phyloP scores from a whole-genome alignment of 257 asterid species.

The Nicotiana benthamiana region DNA sequence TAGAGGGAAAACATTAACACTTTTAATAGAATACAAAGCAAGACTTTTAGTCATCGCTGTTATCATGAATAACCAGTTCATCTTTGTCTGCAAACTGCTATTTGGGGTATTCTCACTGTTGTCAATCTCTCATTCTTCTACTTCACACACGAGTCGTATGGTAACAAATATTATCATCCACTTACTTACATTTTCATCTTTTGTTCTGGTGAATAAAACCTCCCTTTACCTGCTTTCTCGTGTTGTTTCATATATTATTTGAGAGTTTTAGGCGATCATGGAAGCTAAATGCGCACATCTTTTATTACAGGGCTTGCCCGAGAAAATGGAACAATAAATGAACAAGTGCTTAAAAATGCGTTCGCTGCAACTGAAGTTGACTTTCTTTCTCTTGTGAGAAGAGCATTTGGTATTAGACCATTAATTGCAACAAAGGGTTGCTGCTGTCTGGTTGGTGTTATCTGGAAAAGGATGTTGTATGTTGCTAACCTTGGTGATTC shows the following conservation, averaged over 20 bases:
- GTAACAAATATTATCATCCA: not conserved
- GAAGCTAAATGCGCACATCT: not conserved
- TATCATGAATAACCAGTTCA: not conserved
- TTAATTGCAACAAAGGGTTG: conserved; percentile 54
- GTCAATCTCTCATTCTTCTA: not conserved
- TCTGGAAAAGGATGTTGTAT: conserved; percentile 49
- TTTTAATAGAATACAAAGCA: not conserved
- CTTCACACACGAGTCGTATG: not conserved
- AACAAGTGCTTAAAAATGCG: conserved; percentile 44
- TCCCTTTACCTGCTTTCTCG: not conserved
- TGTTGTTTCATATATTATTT: not conserved
- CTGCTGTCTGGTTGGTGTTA: conserved; percentile 77
- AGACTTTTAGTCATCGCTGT: not conserved
- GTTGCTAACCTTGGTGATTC: conserved; percentile 81
- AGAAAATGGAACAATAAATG: conserved; percentile 48
- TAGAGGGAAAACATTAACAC: not conserved
- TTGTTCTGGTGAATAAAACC: not conserved
- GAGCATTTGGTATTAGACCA: conserved; percentile 34
- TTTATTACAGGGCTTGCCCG: conserved; percentile 45
- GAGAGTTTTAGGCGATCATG: not conserved
- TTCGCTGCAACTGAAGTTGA: conserved; percentile 32
- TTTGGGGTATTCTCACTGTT: not conserved
- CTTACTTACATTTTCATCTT: not conserved
- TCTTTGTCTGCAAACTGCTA: not conserved
- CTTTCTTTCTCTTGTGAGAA: conserved; percentile 41